Evolutionary conservation across 2,329 filamentous ascomycete species (phyloP).

Genomic region (Penicillium sp.): DNA sequence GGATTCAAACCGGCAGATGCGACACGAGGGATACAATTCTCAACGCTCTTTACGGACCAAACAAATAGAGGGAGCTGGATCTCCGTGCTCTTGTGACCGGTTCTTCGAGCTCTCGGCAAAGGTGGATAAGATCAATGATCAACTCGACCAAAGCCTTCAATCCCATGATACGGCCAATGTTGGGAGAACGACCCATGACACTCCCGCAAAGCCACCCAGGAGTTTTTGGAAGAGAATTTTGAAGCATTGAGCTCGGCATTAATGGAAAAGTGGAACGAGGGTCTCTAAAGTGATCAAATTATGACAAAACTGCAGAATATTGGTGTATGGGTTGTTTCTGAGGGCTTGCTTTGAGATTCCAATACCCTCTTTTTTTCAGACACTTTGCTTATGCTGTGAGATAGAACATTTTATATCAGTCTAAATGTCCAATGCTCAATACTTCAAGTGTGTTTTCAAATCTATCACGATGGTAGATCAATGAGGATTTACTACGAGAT

Average conservation of each 20-base stretch:
- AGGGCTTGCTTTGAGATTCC: neutral
- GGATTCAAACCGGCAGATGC: neutral
- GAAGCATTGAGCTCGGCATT: neutral
- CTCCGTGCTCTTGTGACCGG: neutral
- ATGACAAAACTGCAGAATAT: neutral
- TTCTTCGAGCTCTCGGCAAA: neutral
- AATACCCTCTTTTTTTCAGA: neutral
- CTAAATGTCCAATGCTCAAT: neutral
- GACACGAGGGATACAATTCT: neutral
- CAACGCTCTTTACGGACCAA: neutral
- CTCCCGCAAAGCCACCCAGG: neutral
- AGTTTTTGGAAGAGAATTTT: conserved; percentile 1
- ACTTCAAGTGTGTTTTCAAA: neutral
- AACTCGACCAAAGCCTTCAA: neutral
- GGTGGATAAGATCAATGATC: neutral
- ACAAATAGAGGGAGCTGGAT: neutral
- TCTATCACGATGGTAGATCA: neutral
- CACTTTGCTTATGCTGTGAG: neutral
- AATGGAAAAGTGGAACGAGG: neutral
- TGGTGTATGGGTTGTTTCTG: neutral
- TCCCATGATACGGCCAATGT: neutral
- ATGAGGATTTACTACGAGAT: neutral
- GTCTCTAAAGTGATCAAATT: neutral
- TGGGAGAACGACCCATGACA: neutral
- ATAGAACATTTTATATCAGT: neutral